These are phyloP conservation scores for Trypanosoma melophagium DNA, from an alignment of 208 protist genomes.

Conservation along the genomic window DNA sequence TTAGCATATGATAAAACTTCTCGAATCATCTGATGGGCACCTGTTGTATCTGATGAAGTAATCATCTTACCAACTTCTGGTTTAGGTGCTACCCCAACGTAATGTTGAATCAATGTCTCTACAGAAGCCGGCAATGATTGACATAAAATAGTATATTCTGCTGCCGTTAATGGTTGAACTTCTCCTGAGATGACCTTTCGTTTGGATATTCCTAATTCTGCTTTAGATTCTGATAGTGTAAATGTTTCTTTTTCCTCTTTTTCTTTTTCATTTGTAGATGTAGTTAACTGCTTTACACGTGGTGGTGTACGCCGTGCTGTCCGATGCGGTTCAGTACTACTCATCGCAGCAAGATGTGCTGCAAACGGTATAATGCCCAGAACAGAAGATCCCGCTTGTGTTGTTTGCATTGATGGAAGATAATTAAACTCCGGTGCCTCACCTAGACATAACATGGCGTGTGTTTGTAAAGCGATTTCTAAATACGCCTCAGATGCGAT, in stretches of 20 bases:
- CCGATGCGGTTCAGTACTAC: constrained; percentile 9
- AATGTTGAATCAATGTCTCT: constrained; percentile 50
- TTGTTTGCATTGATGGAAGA: constrained; percentile 9
- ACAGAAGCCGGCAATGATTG: constrained; percentile 31
- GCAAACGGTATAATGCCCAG: constrained; percentile 15
- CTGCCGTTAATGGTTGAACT: constrained; percentile 58
- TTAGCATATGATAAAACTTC: constrained; percentile 40
- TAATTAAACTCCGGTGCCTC: constrained; percentile 28
- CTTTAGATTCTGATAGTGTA: neutral
- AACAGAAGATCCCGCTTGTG: neutral
- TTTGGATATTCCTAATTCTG: neutral
- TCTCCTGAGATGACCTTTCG: neutral
- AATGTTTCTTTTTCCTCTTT: neutral
- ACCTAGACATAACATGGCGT: constrained; percentile 58
- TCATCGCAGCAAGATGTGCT: constrained; percentile 23
- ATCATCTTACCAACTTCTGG: constrained; percentile 54
- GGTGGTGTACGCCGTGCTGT: constrained; percentile 9
- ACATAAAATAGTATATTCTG: constrained; percentile 80
- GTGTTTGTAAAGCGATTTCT: constrained; percentile 56
- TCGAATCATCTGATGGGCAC: constrained; percentile 32
- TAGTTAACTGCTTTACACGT: neutral
- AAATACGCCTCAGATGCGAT: constrained; percentile 41
- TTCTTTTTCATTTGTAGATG: neutral
- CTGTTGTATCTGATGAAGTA: constrained; percentile 26
- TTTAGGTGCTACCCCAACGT: constrained; percentile 40